A percentile compares a stretch with the other conserved stretches of the same genome.
Conservation (phyloP, 805 yeast genomes). For the Priceomyces medius region DNA sequence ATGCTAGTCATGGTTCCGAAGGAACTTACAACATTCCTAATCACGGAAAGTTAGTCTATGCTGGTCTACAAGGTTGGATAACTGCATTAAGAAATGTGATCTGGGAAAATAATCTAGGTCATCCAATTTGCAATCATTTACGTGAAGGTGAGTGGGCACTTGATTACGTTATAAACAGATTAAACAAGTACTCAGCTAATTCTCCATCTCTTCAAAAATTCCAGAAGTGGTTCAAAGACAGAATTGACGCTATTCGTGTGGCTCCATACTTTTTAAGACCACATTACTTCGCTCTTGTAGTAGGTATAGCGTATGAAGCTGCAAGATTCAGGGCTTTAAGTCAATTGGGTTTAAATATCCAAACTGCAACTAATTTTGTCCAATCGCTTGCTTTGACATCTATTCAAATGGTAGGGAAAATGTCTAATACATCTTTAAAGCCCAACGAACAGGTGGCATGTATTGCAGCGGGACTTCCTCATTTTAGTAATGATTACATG, state of each 20-base stretch:
- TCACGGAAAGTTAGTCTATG: constrained; percentile 72
- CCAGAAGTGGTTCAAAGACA: constrained; percentile 63
- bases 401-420: constrained; percentile 78
- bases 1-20: constrained; percentile 64
- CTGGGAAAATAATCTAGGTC: constrained; percentile 72
- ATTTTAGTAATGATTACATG: constrained; percentile 87
- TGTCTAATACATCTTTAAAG: constrained; percentile 70
- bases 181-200: constrained; percentile 50
- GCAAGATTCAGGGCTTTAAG: constrained; percentile 65
- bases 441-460: constrained; percentile 66
- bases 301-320: constrained; percentile 83
- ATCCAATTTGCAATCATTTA: constrained; percentile 77
- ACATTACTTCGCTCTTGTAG: constrained; percentile 78
- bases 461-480: constrained; percentile 96
- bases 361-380: constrained; percentile 66
- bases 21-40: constrained; percentile 78
- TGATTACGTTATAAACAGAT: constrained; percentile 65
- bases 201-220: constrained; percentile 54
- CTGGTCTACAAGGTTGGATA: constrained; percentile 94
- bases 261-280: constrained; percentile 84
- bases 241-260: constrained; percentile 60
- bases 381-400: constrained; percentile 79
- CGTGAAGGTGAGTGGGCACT: constrained; percentile 88
- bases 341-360: constrained; percentile 53
- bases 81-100: constrained; percentile 63